These are phyloP conservation scores for Wallacemonas sp. DNA, from an alignment of 208 protist species.

Conservation along the genomic window DNA sequence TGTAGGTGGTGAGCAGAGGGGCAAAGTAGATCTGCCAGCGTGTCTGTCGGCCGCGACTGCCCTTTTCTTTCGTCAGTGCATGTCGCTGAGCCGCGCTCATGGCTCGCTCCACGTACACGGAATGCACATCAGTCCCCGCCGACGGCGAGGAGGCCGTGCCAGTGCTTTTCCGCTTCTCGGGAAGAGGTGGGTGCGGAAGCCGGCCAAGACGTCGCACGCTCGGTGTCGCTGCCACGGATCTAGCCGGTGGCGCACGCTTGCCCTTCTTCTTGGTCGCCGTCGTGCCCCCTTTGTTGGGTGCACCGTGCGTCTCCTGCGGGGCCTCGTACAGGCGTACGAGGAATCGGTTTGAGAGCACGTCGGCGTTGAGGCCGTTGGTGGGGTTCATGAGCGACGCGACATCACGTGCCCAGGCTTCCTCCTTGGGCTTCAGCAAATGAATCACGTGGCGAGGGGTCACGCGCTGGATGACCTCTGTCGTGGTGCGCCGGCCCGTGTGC, in stretches of 20 bases:
- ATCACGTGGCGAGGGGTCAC: constrained; percentile 71
- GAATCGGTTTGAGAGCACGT: constrained; percentile 67
- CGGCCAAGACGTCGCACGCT: constrained; percentile 23
- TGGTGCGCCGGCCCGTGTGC: constrained; percentile 72
- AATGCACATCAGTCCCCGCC: constrained; percentile 34
- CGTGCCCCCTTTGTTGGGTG: neutral
- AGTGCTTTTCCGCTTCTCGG: too few relatives aligned
- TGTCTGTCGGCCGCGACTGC: constrained; percentile 39
- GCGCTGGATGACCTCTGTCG: constrained; percentile 74
- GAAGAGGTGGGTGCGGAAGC: constrained; percentile 42
- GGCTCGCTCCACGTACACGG: constrained; percentile 39
- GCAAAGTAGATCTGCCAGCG: constrained; percentile 67
- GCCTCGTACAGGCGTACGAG: constrained; percentile 29
- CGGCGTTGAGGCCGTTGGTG: constrained; percentile 59
- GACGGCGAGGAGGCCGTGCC: too few relatives aligned
- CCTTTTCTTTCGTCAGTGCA: constrained; percentile 39
- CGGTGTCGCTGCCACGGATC: too few relatives aligned
- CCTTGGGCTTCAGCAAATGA: constrained; percentile 53
- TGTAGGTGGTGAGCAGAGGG: constrained; percentile 58
- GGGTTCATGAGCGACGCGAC: constrained; percentile 41
- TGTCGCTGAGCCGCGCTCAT: constrained; percentile 7
- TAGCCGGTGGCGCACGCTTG: too few relatives aligned
- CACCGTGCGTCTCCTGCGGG: neutral
- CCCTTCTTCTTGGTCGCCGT: neutral
- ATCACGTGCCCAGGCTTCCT: constrained; percentile 49